phyloP scores from a whole-genome alignment of 1,139 yeast genomes.

The Debaryomyces fabryi region DNA sequence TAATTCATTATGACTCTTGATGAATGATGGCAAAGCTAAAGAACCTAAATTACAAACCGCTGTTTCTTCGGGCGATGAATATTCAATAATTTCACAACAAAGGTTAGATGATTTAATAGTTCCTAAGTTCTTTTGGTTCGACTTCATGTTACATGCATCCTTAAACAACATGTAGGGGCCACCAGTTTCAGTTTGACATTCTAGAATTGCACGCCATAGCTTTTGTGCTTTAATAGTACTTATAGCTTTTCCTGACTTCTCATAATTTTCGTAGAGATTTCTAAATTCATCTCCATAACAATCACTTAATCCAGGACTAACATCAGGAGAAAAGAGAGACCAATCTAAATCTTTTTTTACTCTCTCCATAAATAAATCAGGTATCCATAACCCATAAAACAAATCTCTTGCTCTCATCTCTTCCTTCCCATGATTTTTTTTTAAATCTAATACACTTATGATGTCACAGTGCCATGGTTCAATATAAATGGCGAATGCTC shows the following conservation, averaged over 20 bases:
- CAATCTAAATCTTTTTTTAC: conserved; percentile 78
- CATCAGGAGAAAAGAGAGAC: conserved; percentile 87
- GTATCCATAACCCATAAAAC: conserved; percentile 91
- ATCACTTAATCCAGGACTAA: conserved; percentile 82
- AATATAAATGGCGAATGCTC: conserved; percentile 85
- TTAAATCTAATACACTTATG: conserved; percentile 78
- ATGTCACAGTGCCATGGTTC: conserved; percentile 95
- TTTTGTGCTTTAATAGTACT: conserved; percentile 81
- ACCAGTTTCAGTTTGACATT: conserved; percentile 92
- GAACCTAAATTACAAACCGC: conserved; percentile 93
- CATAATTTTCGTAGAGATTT: conserved; percentile 69
- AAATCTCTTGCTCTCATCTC: conserved; percentile 88
- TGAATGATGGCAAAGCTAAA: conserved; percentile 62
- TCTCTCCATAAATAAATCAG: conserved; percentile 87
- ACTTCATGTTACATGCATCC: conserved; percentile 81
- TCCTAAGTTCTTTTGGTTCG: conserved; percentile 87
- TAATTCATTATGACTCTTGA: conserved; percentile 32
- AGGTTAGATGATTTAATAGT: conserved; percentile 84
- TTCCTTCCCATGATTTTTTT: conserved; percentile 91
- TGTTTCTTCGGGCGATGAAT: conserved; percentile 83
- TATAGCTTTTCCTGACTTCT: conserved; percentile 70
- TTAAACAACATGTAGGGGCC: conserved; percentile 90
- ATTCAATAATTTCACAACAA: conserved; percentile 90
- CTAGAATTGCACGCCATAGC: conserved; percentile 84
- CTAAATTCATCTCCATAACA: conserved; percentile 83